Conservation (phyloP, 768 basidiomycete species). For the Leccinum uliginosum region DNA sequence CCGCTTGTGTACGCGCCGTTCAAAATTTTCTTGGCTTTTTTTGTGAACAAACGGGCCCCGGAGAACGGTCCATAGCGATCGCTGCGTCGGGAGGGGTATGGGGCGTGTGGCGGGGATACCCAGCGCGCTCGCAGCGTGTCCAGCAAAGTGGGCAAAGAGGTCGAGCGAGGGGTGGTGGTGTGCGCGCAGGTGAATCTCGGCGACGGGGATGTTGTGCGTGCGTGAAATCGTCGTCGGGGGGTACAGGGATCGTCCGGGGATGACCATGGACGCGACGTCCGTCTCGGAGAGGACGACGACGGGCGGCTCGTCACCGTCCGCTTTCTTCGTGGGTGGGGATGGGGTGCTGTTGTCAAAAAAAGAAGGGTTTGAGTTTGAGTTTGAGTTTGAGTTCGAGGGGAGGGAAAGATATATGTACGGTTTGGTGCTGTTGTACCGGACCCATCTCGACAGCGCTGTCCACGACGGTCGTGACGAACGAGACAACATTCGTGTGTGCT, state of each 20-base stretch:
- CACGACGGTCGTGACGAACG: neutral
- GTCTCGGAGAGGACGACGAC: slow-evolving; percentile 31
- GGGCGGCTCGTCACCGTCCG: slow-evolving; percentile 1
- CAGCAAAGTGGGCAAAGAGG: slow-evolving; percentile 79
- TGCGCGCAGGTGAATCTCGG: slow-evolving; percentile 78
- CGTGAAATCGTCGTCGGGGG: slow-evolving; percentile 53
- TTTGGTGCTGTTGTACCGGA: slow-evolving; percentile 10
- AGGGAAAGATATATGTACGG: neutral
- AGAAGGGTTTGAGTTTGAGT: neutral
- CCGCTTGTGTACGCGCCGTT: slow-evolving; percentile 77
- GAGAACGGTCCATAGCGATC: slow-evolving; percentile 80
- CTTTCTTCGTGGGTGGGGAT: neutral
- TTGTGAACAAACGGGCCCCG: slow-evolving; percentile 89
- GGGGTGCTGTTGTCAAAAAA: neutral
- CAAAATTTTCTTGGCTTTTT: slow-evolving; percentile 94
- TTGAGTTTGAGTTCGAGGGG: too few species aligned
- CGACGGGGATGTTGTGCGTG: slow-evolving; percentile 72
- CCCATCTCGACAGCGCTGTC: neutral
- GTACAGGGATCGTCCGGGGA: slow-evolving; percentile 59
- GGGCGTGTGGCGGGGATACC: slow-evolving; percentile 72
- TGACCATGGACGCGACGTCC: slow-evolving; percentile 47
- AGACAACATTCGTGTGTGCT: neutral
- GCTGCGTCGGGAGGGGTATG: slow-evolving; percentile 65
- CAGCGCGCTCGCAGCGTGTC: slow-evolving; percentile 81
- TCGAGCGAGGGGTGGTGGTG: slow-evolving; percentile 64